phyloP scores from a whole-genome alignment of 108 stramenopile species.

The Discostella stelligeroides region DNA sequence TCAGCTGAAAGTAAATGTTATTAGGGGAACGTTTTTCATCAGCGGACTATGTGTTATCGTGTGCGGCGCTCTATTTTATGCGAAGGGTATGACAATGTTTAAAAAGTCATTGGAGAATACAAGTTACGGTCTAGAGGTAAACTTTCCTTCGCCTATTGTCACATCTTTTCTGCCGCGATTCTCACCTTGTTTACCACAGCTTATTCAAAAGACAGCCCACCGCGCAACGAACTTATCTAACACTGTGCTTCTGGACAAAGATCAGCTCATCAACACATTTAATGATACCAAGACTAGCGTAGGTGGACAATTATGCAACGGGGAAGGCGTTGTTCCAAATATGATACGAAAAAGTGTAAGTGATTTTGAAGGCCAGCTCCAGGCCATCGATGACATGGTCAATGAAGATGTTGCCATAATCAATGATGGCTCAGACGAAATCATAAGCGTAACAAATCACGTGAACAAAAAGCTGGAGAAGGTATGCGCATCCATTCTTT shows the following conservation, averaged over 20 bases:
- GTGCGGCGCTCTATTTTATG: slow-evolving; percentile 21
- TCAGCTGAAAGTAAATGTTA: slow-evolving; percentile 14
- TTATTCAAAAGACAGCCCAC: slow-evolving; percentile 9
- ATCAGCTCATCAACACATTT: neutral
- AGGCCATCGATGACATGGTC: neutral
- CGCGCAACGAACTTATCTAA: slow-evolving; percentile 16
- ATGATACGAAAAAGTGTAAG: neutral
- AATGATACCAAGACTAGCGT: slow-evolving; percentile 13
- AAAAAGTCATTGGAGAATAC: slow-evolving; percentile 16
- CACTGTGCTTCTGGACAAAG: slow-evolving; percentile 7
- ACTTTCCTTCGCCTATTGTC: neutral
- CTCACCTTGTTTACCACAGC: slow-evolving; percentile 7
- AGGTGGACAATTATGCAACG: neutral
- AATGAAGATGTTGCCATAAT: neutral
- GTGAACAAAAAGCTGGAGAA: neutral
- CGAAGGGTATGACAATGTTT: slow-evolving; percentile 16
- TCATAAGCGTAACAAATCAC: neutral
- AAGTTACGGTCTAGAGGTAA: neutral
- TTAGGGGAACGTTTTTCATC: slow-evolving; percentile 17
- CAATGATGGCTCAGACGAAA: neutral
- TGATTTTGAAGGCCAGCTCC: neutral
- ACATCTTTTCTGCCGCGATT: neutral
- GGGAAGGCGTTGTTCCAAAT: neutral
- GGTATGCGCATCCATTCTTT: neutral
- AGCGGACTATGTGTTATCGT: slow-evolving; percentile 22